Percentiles rank a stretch among this genome's conserved stretches.
Conservation (phyloP, 2,329 filamentous ascomycete genomes). For the Trichoderma lentiforme region DNA sequence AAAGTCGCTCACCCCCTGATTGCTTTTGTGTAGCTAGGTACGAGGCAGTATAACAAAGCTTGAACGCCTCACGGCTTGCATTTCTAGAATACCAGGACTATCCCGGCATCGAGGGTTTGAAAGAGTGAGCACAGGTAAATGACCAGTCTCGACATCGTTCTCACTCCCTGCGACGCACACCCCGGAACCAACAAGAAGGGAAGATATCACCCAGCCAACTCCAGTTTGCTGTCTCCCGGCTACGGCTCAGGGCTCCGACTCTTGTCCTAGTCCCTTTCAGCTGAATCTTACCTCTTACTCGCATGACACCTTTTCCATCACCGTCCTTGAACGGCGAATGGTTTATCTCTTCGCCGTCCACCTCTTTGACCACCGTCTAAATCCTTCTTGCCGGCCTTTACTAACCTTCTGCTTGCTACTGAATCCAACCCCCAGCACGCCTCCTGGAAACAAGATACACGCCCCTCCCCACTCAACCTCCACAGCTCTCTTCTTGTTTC, state of each 20-base stretch:
- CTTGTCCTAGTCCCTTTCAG: background rate
- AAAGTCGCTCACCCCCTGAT: background rate
- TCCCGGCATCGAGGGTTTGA: background rate
- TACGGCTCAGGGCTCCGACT: constrained; percentile 2
- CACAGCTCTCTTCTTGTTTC: constrained; percentile 21
- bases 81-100: constrained; percentile 10
- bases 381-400: background rate
- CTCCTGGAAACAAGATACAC: constrained; percentile 25
- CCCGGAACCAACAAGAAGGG: constrained; percentile 3
- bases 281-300: constrained; percentile 10
- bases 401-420: constrained; percentile 14
- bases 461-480: constrained; percentile 20
- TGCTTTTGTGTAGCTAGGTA: background rate
- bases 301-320: background rate
- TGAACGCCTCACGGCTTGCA: background rate
- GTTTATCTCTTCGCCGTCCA: background rate
- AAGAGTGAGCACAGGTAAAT: background rate
- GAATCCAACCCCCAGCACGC: constrained; percentile 23
- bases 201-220: constrained; percentile 12
- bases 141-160: background rate
- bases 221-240: background rate
- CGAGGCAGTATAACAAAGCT: background rate
- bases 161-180: background rate
- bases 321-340: background rate
- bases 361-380: background rate